Evolutionary conservation across 2,329 filamentous ascomycete species (phyloP).

Genomic region (Chaetothyriales sp.): DNA sequence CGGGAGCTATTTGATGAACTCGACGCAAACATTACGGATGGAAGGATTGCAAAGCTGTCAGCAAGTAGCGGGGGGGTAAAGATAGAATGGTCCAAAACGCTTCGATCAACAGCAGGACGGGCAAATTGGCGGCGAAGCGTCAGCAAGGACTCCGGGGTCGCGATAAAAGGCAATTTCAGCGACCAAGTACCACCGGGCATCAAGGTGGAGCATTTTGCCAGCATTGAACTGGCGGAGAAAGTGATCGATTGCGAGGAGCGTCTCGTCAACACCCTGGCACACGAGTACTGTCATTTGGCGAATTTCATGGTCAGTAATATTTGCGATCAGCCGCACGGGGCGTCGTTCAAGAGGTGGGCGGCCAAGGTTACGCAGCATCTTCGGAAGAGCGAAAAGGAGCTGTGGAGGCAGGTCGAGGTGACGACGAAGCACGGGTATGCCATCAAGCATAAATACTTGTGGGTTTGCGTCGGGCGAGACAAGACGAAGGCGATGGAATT

Average conservation of each 20-base stretch:
- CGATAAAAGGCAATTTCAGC: conserved; percentile 12
- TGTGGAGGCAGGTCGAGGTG: conserved; percentile 51
- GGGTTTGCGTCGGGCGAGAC: conserved; percentile 47
- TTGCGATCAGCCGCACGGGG: conserved; percentile 65
- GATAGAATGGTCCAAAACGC: conserved; percentile 48
- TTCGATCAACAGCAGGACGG: conserved; percentile 49
- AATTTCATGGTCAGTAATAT: conserved; percentile 78
- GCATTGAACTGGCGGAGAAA: conserved; percentile 78
- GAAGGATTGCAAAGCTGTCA: conserved; percentile 36
- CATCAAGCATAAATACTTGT: conserved; percentile 86
- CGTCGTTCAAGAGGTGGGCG: conserved; percentile 65
- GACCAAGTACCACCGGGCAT: conserved; percentile 5
- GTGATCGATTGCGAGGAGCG: conserved; percentile 67
- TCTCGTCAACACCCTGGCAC: conserved; percentile 79
- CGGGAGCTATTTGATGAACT: conserved; percentile 42
- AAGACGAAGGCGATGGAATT: conserved; percentile 8
- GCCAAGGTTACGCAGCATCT: conserved; percentile 26
- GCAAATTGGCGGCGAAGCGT: conserved; percentile 58
- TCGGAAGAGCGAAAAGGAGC: conserved; percentile 31
- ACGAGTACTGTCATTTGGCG: conserved; percentile 90
- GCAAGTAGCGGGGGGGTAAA: conserved; percentile 43
- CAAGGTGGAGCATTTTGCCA: conserved; percentile 47
- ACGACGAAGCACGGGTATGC: conserved; percentile 83
- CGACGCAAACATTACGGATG: conserved; percentile 38
- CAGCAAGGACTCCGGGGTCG: conserved; percentile 22